Base-by-base conservation (phyloP, 805 yeast genomes). In the Pichia deserticola region DNA sequence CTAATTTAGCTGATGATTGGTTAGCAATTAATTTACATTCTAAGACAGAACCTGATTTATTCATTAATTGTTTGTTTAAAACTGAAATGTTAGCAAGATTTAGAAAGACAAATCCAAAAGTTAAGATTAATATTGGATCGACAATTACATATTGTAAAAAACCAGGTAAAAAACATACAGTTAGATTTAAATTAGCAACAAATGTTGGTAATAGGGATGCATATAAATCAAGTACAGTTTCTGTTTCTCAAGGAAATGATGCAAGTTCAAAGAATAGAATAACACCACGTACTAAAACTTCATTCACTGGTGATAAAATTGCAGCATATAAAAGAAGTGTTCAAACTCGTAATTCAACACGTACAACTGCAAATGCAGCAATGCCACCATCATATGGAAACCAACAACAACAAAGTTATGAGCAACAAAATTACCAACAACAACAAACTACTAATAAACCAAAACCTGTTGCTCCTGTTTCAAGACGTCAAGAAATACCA, bases 1-100 rank as follows among this genome's bases (percentile, higher is more conserved):
- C 97, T 0, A 79, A 75, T 43, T 72, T 81, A 49, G 93, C 90
- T 56, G 99, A 93, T 67, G 93, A 90, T 60, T 93, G 99, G 99
- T 64, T 90, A 35, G 95, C 96, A 1, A 61, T 86, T 42, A 77
- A 78, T 36, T 65, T 81, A 50, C 74, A 76, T 25, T 75, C 81
- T 0, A 71, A 76, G 5, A 58, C 76, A 1, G 76, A 73, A 47
- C 89, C 97, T 1, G 99, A 93, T 67, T 75, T 87, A 11, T 78
- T 93, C 51, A 71, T 93, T 53, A 86, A 86, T 66, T 75, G 89
- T 51, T 78, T 78, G 50, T 86, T 93, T 71, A 93, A 93, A 69
- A 93, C 98, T 0, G 99, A 93, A 63, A 70, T 93, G 47, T 70
- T 86, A 0, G 82, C 96, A 0, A 86, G 84, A 44, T 67, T 90